Evolutionary conservation across 2,329 filamentous ascomycete genomes (phyloP).

Genomic region (Cadophora luteo-olivacea): DNA sequence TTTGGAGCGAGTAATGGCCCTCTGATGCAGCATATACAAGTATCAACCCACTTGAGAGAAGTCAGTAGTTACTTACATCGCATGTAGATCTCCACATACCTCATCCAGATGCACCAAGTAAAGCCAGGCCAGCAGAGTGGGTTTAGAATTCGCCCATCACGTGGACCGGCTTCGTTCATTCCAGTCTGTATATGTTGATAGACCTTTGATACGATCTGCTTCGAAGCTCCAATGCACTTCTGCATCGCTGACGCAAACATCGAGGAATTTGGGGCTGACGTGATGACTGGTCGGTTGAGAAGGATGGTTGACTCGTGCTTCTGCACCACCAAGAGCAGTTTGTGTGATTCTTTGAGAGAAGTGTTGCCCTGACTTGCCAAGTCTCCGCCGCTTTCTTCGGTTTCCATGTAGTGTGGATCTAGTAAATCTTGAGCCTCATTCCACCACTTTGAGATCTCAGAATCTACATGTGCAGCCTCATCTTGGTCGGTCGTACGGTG

Average conservation of each 20-base stretch:
- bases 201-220: constrained; percentile 49
- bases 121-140: constrained; percentile 53
- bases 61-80: neutral
- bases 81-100: constrained; percentile 30
- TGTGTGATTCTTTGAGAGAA: constrained; percentile 44
- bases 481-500: constrained; percentile 48
- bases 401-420: constrained; percentile 41
- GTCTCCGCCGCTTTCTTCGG: neutral
- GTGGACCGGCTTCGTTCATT: constrained; percentile 1
- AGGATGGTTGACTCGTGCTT: constrained; percentile 55
- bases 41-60: constrained; percentile 46
- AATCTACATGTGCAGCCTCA: constrained; percentile 49
- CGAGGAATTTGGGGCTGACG: constrained; percentile 48
- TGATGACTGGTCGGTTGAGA: constrained; percentile 52
- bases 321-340: constrained; percentile 48
- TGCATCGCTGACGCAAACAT: constrained; percentile 52
- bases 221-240: constrained; percentile 53
- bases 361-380: neutral
- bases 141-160: constrained; percentile 30
- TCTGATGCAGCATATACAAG: constrained; percentile 53
- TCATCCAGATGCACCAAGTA: constrained; percentile 57
- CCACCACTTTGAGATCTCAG: constrained; percentile 54
- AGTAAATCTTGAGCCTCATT: constrained; percentile 54
- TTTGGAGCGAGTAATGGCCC: constrained; percentile 38
- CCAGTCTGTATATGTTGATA: constrained; percentile 34